phyloP scores from a whole-genome alignment of 192 early-diverging fungal species.

The Chytriomyces sp. region DNA sequence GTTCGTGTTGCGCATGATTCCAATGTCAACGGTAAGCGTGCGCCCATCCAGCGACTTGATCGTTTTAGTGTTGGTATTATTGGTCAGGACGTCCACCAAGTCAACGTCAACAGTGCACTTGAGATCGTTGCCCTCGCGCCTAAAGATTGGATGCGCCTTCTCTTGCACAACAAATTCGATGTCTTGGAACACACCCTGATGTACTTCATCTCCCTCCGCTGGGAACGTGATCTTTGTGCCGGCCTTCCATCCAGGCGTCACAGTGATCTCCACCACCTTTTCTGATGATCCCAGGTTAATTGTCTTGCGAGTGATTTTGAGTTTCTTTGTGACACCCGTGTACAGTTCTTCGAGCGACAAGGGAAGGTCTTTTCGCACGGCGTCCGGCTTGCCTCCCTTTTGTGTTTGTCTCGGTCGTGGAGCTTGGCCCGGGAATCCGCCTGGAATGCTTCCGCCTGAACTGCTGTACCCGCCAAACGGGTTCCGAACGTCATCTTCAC shows the following conservation, averaged over 20 bases:
- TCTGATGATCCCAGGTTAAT: constrained; percentile 60
- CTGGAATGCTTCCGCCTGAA: constrained; percentile 56
- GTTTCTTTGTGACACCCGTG: constrained; percentile 85
- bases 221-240: constrained; percentile 95
- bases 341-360: constrained; percentile 91
- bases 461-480: constrained; percentile 32
- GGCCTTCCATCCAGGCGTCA: constrained; percentile 97
- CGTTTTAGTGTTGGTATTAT: constrained; percentile 37
- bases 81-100: constrained; percentile 75
- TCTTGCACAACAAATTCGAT: constrained; percentile 94
- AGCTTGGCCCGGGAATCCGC: constrained; percentile 49
- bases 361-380: constrained; percentile 71
- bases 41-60: constrained; percentile 81
- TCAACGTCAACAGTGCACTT: constrained; percentile 61
- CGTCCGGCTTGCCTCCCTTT: constrained; percentile 36
- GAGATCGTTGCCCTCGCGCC: constrained; percentile 87
- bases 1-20: constrained; percentile 74
- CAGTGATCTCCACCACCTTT: constrained; percentile 81
- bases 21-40: constrained; percentile 68
- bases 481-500: constrained; percentile 52
- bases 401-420: constrained; percentile 32
- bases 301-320: constrained; percentile 85
- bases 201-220: constrained; percentile 85
- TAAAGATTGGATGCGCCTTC: constrained; percentile 85
- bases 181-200: constrained; percentile 78